Percentiles rank a stretch among this genome's conserved stretches.
These are phyloP conservation scores for Rosa chinensis DNA, from an alignment of 306 rosid species.

Conservation along the genomic window DNA sequence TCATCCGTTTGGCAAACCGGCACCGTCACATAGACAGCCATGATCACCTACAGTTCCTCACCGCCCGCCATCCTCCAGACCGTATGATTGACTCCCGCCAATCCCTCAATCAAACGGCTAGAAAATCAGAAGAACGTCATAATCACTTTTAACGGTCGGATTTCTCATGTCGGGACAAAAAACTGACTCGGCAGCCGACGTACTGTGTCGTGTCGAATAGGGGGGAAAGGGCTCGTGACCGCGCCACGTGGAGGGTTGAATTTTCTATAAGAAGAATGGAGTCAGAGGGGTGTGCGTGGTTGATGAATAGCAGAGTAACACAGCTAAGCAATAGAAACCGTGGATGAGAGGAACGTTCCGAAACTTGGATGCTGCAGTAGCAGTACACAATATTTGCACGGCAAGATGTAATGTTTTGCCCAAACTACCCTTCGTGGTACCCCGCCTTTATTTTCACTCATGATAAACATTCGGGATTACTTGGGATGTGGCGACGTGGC, in stretches of 20 bases:
- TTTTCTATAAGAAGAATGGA: not conserved
- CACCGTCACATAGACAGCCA: not conserved
- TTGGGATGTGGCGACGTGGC: too few relatives aligned
- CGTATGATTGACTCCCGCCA: not conserved
- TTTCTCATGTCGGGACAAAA: not conserved
- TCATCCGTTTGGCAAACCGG: not conserved
- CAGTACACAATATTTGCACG: not conserved
- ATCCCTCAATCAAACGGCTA: slow-evolving; percentile 9
- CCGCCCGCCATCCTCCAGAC: not conserved
- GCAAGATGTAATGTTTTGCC: not conserved
- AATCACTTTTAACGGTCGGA: slow-evolving; percentile 7
- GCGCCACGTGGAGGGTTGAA: slow-evolving; percentile 22
- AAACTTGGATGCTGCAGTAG: too few relatives aligned
- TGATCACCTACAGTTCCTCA: not conserved
- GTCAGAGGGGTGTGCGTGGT: not conserved
- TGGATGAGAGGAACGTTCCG: slow-evolving; percentile 18
- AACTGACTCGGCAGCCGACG: not conserved
- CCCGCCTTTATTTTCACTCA: too few relatives aligned
- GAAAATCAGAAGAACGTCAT: not conserved
- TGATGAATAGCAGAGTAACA: not conserved
- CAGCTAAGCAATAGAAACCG: not conserved
- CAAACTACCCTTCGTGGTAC: not conserved
- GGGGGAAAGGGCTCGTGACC: not conserved
- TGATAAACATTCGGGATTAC: too few relatives aligned
- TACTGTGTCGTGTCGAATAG: not conserved